Conservation (phyloP, 2,329 filamentous ascomycete species). For the Allantophomopsis lycopodina region DNA sequence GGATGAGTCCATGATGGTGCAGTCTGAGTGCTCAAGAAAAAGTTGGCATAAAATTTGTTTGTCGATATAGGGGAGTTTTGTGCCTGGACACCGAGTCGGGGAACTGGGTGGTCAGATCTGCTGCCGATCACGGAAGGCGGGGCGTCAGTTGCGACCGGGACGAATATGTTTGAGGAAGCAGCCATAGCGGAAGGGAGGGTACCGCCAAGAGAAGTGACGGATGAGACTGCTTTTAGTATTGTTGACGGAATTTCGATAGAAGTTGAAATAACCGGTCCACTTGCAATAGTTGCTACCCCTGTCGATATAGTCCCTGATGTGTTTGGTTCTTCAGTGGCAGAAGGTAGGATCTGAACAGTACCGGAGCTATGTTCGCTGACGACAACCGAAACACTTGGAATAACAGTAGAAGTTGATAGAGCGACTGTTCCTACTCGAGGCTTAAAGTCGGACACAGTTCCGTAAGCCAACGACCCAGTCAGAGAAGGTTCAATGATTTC, state of each 20-base stretch:
- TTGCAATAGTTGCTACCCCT: slow-evolving; percentile 15
- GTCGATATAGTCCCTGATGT: slow-evolving; percentile 19
- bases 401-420: slow-evolving; percentile 7
- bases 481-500: too few species aligned
- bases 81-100: slow-evolving; percentile 31
- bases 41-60: slow-evolving; percentile 74
- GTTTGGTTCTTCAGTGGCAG: slow-evolving; percentile 14
- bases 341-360: slow-evolving; percentile 21
- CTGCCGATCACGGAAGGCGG: slow-evolving; percentile 33
- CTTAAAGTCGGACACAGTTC: neutral
- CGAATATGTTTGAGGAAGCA: slow-evolving; percentile 34
- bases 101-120: slow-evolving; percentile 42
- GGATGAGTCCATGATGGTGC: slow-evolving; percentile 63
- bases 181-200: slow-evolving; percentile 1
- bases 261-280: slow-evolving; percentile 11
- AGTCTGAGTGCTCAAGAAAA: slow-evolving; percentile 62
- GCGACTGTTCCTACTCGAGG: slow-evolving; percentile 1
- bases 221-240: slow-evolving; percentile 8
- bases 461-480: too few species aligned
- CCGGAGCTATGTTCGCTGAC: slow-evolving; percentile 18
- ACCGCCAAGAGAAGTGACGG: neutral
- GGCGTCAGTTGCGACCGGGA: slow-evolving; percentile 36
- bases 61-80: slow-evolving; percentile 42
- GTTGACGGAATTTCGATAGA: slow-evolving; percentile 8
- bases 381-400: slow-evolving; percentile 14